phyloP scores from a whole-genome alignment of 176 grass and related monocot genomes.

The Musa itinerans region DNA sequence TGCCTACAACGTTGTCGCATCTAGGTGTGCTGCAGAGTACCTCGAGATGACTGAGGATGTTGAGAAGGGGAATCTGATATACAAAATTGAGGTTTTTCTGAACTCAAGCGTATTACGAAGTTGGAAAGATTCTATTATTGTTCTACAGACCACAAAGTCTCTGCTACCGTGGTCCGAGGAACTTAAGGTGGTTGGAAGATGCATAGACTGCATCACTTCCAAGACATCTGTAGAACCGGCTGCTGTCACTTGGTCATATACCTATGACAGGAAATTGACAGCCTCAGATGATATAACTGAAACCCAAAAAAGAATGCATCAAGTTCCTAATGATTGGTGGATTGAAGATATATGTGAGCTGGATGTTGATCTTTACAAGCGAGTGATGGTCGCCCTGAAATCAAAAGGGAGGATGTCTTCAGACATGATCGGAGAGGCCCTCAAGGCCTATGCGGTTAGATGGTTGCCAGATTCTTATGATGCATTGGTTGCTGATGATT shows the following conservation, averaged over 20 bases:
- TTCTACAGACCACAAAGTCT: conserved; percentile 70
- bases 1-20: conserved; percentile 73
- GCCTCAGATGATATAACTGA: conserved; percentile 53
- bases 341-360: conserved; percentile 87
- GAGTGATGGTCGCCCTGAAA: conserved; percentile 85
- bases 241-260: conserved; percentile 87
- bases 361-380: conserved; percentile 94
- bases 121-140: conserved; percentile 97
- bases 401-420: conserved; percentile 88
- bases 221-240: conserved; percentile 80
- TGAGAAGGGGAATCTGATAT: conserved; percentile 94
- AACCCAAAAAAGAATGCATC: conserved; percentile 24
- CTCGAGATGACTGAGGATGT: conserved; percentile 91
- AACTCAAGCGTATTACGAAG: conserved; percentile 76
- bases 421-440: conserved; percentile 73
- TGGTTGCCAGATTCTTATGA: conserved; percentile 90
- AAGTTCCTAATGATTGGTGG: conserved; percentile 84
- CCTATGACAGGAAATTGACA: conserved; percentile 50
- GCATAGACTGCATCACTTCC: conserved; percentile 78
- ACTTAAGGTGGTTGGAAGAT: conserved; percentile 74
- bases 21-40: conserved; percentile 77
- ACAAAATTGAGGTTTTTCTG: conserved; percentile 95
- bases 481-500: conserved; percentile 69
- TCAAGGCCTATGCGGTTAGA: conserved; percentile 77
- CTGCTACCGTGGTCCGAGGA: conserved; percentile 76